Conservation (phyloP, 2,329 filamentous ascomycete species). For the Aciculosporium take region DNA sequence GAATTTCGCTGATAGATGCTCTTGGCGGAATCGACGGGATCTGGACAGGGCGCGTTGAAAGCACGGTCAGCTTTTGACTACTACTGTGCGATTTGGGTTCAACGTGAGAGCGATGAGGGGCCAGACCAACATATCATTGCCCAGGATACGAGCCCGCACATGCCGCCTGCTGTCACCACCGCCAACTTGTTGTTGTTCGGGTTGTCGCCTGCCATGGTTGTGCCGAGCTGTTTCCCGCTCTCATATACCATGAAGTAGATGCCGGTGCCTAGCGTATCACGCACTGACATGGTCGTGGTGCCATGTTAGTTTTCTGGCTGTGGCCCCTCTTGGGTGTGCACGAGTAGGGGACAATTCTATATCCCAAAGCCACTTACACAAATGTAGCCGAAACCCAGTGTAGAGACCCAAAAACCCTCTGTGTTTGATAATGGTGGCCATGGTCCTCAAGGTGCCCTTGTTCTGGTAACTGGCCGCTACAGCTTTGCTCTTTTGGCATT, state of each 20-base stretch:
- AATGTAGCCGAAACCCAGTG: slow-evolving; percentile 64
- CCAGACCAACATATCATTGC: slow-evolving; percentile 50
- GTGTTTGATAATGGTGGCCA: slow-evolving; percentile 62
- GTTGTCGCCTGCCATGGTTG: slow-evolving; percentile 55
- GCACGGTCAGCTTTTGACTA: not conserved
- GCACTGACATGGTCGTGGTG: slow-evolving; percentile 33
- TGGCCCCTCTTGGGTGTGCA: not conserved
- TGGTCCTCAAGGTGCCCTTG: slow-evolving; percentile 62
- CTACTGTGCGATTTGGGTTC: slow-evolving; percentile 3
- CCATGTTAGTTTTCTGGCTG: not conserved
- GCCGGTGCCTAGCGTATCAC: slow-evolving; percentile 69
- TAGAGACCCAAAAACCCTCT: slow-evolving; percentile 62
- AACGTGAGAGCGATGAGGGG: too few relatives aligned
- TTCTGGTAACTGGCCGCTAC: slow-evolving; percentile 60
- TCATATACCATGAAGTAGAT: slow-evolving; percentile 89
- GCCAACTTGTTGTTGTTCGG: slow-evolving; percentile 67
- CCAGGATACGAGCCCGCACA: slow-evolving; percentile 77
- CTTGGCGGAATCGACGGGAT: slow-evolving; percentile 69
- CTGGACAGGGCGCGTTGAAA: slow-evolving; percentile 16
- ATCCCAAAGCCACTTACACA: slow-evolving; percentile 42
- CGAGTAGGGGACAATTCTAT: too few relatives aligned
- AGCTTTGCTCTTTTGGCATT: slow-evolving; percentile 34
- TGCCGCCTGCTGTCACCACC: slow-evolving; percentile 62
- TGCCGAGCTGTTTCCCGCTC: slow-evolving; percentile 68
- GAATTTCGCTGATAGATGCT: slow-evolving; percentile 76